Conservation (phyloP, 2,329 filamentous ascomycete species). For the Talaromyces pinophilus region DNA sequence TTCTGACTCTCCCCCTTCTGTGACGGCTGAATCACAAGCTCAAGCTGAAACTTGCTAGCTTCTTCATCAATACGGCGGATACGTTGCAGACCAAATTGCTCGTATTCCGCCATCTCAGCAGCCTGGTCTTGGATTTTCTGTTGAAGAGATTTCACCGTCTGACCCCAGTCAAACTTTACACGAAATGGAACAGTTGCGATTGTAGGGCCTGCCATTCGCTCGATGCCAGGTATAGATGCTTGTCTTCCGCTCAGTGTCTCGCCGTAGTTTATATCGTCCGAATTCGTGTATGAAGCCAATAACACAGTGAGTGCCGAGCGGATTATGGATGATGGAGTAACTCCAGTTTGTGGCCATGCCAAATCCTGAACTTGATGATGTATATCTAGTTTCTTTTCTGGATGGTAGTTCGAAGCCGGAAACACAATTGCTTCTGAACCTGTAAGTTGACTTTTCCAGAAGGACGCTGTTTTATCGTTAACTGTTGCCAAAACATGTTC, state of each 20-base stretch:
- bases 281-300: conserved; percentile 11
- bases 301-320: conserved; percentile 14
- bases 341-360: background rate
- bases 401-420: conserved; percentile 9
- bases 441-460: conserved; percentile 13
- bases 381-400: background rate
- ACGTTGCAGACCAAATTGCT: conserved; percentile 55
- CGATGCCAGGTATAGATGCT: conserved; percentile 39
- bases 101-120: conserved; percentile 57
- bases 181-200: conserved; percentile 29
- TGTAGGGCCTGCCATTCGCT: conserved; percentile 38
- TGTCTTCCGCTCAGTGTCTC: conserved; percentile 35
- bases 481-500: conserved; percentile 39
- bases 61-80: conserved; percentile 53
- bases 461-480: background rate
- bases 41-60: conserved; percentile 39
- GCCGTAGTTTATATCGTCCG: conserved; percentile 33
- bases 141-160: conserved; percentile 50
- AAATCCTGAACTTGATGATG: conserved; percentile 1
- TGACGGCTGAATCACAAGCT: conserved; percentile 36
- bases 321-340: conserved; percentile 10
- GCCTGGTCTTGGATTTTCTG: conserved; percentile 56
- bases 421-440: conserved; percentile 10
- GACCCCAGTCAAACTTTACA: conserved; percentile 33
- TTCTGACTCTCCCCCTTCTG: background rate